A percentile compares a stretch with the other conserved stretches of the same genome.
phyloP scores from a whole-genome alignment of 2,329 filamentous ascomycete species.

The Dothidotthia symphoricarpi region DNA sequence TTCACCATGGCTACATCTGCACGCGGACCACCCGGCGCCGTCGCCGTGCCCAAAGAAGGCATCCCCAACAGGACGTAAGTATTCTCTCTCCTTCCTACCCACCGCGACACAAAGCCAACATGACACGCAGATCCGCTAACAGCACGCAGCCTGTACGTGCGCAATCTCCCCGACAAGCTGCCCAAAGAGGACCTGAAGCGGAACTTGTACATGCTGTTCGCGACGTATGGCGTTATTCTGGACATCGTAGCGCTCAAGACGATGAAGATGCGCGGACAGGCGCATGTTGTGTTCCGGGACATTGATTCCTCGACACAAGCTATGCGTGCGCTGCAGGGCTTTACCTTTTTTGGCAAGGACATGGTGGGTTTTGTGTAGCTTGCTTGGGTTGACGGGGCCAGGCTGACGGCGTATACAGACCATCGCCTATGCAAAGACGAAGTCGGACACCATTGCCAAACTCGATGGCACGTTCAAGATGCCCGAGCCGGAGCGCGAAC shows the following conservation, averaged over 20 bases:
- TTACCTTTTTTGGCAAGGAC: conserved; percentile 78
- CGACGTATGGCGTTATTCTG: conserved; percentile 87
- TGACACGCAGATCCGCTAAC: conserved; percentile 12
- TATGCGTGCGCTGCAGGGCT: conserved; percentile 83
- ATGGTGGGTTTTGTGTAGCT: conserved; percentile 61
- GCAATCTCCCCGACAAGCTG: conserved; percentile 85
- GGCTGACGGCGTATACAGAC: conserved; percentile 55
- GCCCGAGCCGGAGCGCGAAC: conserved; percentile 47
- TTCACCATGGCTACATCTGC: conserved; percentile 26
- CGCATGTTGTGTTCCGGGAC: conserved; percentile 88
- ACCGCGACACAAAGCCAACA: neutral
- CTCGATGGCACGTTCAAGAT: conserved; percentile 86
- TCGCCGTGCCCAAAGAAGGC: conserved; percentile 17
- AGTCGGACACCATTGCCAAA: conserved; percentile 84
- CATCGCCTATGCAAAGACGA: conserved; percentile 87
- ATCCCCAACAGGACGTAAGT: conserved; percentile 38
- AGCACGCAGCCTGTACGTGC: conserved; percentile 72
- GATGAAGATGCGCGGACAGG: conserved; percentile 90
- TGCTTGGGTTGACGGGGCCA: neutral
- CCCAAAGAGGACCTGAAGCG: conserved; percentile 84
- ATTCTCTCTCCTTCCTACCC: neutral
- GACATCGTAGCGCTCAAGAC: conserved; percentile 90
- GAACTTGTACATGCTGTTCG: conserved; percentile 88
- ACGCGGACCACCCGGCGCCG: conserved; percentile 26
- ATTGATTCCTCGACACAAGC: conserved; percentile 90